Percentiles rank a stretch among this genome's conserved stretches.
Conservation (phyloP, 345 rosid genomes). For the Odontarrhena argentea region DNA sequence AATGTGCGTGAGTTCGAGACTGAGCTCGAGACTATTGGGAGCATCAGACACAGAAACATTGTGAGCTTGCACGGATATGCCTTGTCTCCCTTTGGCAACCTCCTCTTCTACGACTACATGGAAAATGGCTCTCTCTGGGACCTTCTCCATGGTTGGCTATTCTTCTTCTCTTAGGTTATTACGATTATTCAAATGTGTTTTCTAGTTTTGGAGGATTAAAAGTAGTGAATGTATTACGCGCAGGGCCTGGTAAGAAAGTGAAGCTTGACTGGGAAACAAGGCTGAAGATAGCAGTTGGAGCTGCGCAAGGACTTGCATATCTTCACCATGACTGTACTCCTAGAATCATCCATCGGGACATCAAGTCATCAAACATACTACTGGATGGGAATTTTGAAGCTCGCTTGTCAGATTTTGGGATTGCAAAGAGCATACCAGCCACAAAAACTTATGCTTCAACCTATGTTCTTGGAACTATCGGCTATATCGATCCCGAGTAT, state of each 20-base stretch:
- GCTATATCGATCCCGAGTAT: slow-evolving; percentile 97
- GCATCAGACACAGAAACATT: slow-evolving; percentile 91
- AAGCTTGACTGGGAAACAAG: slow-evolving; percentile 97
- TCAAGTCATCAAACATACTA: slow-evolving; percentile 93
- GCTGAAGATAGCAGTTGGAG: slow-evolving; percentile 82
- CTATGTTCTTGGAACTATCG: slow-evolving; percentile 86
- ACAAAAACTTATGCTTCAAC: slow-evolving; percentile 83
- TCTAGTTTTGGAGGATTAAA: background rate
- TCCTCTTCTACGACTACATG: slow-evolving; percentile 98
- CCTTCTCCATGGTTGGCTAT: slow-evolving; percentile 77
- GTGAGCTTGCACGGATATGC: slow-evolving; percentile 95
- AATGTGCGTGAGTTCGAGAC: slow-evolving; percentile 83
- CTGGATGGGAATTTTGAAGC: slow-evolving; percentile 85
- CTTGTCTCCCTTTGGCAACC: slow-evolving; percentile 74
- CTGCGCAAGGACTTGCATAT: slow-evolving; percentile 96
- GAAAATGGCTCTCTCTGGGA: slow-evolving; percentile 97
- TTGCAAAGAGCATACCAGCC: slow-evolving; percentile 77
- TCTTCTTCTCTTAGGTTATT: background rate
- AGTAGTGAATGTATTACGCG: background rate
- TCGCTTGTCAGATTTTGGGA: slow-evolving; percentile 93
- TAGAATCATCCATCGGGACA: slow-evolving; percentile 83
- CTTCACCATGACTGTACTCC: slow-evolving; percentile 98
- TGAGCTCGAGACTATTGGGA: slow-evolving; percentile 92
- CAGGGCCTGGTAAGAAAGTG: slow-evolving; percentile 80
- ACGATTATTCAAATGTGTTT: background rate